These are phyloP conservation scores for Trichoderma koningii DNA, from an alignment of 2,329 filamentous ascomycete genomes.

Conservation along the genomic window DNA sequence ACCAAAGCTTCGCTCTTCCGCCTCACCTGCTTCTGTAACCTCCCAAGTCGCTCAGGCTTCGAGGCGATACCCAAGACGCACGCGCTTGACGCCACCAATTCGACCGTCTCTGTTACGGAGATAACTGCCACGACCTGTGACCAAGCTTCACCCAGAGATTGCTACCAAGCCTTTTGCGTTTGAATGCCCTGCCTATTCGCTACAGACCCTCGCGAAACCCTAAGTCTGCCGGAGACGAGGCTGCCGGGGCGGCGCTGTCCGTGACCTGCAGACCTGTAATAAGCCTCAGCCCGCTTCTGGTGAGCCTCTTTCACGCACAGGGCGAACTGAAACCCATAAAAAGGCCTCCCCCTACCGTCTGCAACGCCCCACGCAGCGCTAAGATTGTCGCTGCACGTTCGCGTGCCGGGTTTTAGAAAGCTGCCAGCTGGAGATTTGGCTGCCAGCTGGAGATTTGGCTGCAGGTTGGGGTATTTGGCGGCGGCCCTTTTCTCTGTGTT, in stretches of 20 bases:
- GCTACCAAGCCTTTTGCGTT: too few relatives aligned
- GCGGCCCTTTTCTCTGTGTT: conserved; percentile 11
- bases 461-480: conserved; percentile 22
- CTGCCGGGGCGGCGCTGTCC: conserved; percentile 2
- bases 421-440: conserved; percentile 21
- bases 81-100: background rate
- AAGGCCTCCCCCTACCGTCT: conserved; percentile 16
- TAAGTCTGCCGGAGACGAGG: background rate
- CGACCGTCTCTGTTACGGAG: background rate
- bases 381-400: conserved; percentile 27
- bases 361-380: conserved; percentile 18
- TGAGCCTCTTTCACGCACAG: background rate
- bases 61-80: background rate
- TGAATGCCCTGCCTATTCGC: background rate
- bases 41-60: background rate
- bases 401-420: conserved; percentile 19
- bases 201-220: too few relatives aligned
- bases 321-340: conserved; percentile 13
- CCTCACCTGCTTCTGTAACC: background rate
- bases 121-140: background rate
- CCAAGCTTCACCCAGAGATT: background rate
- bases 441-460: conserved; percentile 24
- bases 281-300: conserved; percentile 17
- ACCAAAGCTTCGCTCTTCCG: conserved; percentile 1
- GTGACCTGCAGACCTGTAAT: conserved; percentile 1